These are phyloP conservation scores for Exophiala dermatitidis DNA, from an alignment of 2,329 filamentous ascomycete genomes.

Conservation along the genomic window DNA sequence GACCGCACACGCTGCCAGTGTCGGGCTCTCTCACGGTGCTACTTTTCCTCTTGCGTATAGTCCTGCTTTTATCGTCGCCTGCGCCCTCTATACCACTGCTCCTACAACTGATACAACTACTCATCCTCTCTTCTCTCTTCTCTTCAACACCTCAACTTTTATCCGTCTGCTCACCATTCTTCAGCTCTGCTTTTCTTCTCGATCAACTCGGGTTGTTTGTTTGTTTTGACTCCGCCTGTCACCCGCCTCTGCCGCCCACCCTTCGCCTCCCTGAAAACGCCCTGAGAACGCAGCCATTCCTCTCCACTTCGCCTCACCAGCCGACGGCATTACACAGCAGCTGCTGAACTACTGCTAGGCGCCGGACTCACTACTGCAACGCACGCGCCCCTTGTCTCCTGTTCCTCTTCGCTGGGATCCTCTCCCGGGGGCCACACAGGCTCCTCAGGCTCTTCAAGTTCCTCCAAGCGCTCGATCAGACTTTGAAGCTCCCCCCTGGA, in stretches of 20 bases:
- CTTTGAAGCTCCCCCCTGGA: not conserved
- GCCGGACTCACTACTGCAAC: not conserved
- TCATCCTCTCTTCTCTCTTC: not conserved
- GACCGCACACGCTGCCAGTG: not conserved
- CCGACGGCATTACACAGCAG: not conserved
- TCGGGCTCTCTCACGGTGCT: not conserved
- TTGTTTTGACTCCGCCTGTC: conserved; percentile 18
- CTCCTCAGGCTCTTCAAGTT: not conserved
- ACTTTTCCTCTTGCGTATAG: not conserved
- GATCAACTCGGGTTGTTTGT: conserved; percentile 3
- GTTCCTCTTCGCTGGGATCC: not conserved
- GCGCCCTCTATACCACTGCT: not conserved
- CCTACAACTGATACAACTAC: not conserved
- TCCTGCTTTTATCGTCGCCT: not conserved
- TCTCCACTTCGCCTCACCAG: not conserved
- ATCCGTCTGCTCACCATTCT: not conserved
- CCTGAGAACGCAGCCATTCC: not conserved
- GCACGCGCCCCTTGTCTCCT: not conserved
- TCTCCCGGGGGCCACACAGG: not conserved
- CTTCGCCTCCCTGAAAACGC: conserved; percentile 2
- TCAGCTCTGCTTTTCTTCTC: not conserved
- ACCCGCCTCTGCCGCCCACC: not conserved
- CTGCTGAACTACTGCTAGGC: not conserved
- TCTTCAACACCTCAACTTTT: not conserved
- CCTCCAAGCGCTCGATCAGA: not conserved